A percentile compares a stretch with the other conserved stretches of the same genome.
Evolutionary conservation across 192 early-diverging fungal species (phyloP).

Genomic region (Coemansia sp.): DNA sequence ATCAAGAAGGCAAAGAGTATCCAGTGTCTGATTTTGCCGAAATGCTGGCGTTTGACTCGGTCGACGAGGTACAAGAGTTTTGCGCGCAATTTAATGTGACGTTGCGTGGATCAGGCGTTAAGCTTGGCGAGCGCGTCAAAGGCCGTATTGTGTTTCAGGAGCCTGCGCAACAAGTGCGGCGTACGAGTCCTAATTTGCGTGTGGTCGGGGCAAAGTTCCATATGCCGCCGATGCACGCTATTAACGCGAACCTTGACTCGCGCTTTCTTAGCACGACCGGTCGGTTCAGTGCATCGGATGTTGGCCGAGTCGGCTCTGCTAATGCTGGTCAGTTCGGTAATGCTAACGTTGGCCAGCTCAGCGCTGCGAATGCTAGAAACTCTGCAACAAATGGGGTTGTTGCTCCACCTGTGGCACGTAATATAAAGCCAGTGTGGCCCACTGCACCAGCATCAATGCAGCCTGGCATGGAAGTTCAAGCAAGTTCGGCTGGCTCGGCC

Average conservation of each 20-base stretch:
- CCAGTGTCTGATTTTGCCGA: constrained; percentile 54
- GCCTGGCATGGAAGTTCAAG: background rate
- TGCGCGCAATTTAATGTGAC: constrained; percentile 34
- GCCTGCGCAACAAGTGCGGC: constrained; percentile 25
- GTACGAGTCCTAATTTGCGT: constrained; percentile 24
- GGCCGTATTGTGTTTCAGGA: constrained; percentile 34
- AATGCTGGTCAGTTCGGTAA: no score
- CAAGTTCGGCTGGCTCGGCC: constrained; percentile 16
- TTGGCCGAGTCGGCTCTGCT: no score
- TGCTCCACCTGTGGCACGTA: background rate
- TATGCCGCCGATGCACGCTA: constrained; percentile 34
- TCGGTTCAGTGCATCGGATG: background rate
- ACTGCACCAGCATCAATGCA: background rate
- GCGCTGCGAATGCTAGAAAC: no score
- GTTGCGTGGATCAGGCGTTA: constrained; percentile 21
- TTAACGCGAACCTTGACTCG: constrained; percentile 25
- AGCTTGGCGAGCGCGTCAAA: constrained; percentile 40
- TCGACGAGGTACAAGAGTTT: constrained; percentile 50
- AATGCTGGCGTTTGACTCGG: constrained; percentile 63
- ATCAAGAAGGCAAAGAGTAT: constrained; percentile 50
- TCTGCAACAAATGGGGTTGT: background rate
- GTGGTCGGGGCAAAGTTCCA: constrained; percentile 44
- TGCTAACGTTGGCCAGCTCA: no score
- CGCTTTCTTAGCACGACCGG: constrained; percentile 13
- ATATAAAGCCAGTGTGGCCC: background rate